Percentiles rank a stretch among this genome's conserved stretches.
Conservation (phyloP, 257 asterid genomes). For the Nicotiana paniculata region DNA sequence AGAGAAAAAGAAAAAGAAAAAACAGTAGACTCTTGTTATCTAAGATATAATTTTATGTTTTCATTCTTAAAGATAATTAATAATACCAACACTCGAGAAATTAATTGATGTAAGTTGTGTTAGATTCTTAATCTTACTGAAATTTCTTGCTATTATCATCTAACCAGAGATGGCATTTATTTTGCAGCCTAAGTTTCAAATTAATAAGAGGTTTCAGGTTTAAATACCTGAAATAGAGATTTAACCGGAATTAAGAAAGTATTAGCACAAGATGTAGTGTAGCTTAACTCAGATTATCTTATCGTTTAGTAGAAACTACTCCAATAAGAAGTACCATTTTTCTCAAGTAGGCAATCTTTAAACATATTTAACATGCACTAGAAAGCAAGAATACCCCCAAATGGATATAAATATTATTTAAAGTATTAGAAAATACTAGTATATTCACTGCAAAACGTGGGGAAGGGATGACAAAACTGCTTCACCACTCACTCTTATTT, state of each 20-base stretch:
- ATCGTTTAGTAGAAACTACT: too few relatives aligned
- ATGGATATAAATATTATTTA: too few relatives aligned
- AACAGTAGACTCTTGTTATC: background rate
- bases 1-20: background rate
- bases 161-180: background rate
- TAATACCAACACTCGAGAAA: background rate
- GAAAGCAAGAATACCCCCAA: too few relatives aligned
- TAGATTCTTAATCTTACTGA: background rate
- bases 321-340: too few relatives aligned
- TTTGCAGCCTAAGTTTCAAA: background rate
- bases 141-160: background rate
- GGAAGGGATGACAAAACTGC: constrained; percentile 2
- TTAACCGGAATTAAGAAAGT: background rate
- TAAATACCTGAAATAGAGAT: background rate
- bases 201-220: background rate
- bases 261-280: background rate
- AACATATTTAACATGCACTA: too few relatives aligned
- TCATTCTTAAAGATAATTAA: background rate
- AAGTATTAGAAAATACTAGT: background rate
- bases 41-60: background rate
- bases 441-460: background rate
- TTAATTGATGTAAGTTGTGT: background rate
- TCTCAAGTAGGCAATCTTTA: too few relatives aligned
- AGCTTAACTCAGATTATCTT: background rate
- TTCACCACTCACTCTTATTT: constrained; percentile 4